Conservation (phyloP, 176 grass and related monocot species). For the Eleusine indica region DNA sequence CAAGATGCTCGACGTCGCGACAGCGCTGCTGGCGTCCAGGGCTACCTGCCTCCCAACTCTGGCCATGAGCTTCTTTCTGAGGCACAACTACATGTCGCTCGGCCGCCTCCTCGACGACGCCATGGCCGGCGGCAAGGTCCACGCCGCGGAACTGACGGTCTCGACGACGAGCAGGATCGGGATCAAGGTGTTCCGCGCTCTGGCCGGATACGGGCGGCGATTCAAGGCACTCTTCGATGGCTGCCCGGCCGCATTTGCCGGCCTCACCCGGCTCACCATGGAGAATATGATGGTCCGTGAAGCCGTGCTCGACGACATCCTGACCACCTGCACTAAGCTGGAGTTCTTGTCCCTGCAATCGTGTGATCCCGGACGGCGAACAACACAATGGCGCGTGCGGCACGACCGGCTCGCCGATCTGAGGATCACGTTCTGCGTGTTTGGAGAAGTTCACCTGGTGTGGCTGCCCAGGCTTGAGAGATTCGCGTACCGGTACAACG, state of each 20-base stretch:
- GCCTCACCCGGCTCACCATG: not conserved
- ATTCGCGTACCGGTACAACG: not conserved
- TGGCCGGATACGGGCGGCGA: not conserved
- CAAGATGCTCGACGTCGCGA: not conserved
- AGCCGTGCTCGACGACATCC: not conserved
- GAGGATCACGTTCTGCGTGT: not conserved
- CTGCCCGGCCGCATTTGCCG: not conserved
- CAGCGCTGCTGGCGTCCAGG: not conserved
- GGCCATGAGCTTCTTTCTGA: not conserved
- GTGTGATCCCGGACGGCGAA: too few species aligned
- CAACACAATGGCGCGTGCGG: not conserved
- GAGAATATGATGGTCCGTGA: not conserved
- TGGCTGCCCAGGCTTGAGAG: not conserved
- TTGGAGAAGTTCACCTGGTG: not conserved
- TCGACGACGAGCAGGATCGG: too few species aligned
- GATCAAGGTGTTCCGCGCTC: too few species aligned
- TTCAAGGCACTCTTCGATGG: not conserved
- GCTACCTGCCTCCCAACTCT: too few species aligned
- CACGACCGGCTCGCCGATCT: not conserved
- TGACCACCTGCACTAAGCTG: not conserved
- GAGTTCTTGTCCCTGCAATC: not conserved
- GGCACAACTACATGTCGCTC: slow-evolving; percentile 3
- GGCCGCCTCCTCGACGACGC: not conserved
- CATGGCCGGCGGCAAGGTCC: not conserved
- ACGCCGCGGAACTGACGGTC: not conserved